Conservation (phyloP, 768 basidiomycete genomes). For the Boletus rex-veris region DNA sequence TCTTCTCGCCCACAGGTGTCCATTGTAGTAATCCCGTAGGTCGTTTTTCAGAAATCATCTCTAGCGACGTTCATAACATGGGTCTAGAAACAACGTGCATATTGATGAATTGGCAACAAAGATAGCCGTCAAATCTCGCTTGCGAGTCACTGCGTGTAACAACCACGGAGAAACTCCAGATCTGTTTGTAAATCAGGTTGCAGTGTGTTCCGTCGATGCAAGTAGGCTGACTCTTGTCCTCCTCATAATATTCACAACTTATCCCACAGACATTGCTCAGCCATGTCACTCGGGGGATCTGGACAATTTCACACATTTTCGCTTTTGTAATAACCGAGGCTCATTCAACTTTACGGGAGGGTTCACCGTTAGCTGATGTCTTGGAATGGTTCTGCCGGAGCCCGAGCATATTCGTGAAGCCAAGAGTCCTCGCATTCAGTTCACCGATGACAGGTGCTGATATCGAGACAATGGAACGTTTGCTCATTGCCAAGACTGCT, state of each 20-base stretch:
- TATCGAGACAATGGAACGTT: conserved; percentile 38
- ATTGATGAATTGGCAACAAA: conserved; percentile 14
- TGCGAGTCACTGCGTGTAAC: conserved; percentile 17
- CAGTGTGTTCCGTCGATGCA: conserved; percentile 42
- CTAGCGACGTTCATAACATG: background rate
- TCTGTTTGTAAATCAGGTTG: conserved; percentile 30
- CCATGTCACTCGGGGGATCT: conserved; percentile 34
- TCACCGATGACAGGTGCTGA: conserved; percentile 25
- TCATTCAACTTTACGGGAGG: conserved; percentile 35
- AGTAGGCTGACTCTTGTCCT: conserved; percentile 16
- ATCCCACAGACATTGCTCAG: conserved; percentile 38
- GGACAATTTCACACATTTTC: conserved; percentile 44
- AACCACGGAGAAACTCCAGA: conserved; percentile 13
- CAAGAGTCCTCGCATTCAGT: conserved; percentile 44
- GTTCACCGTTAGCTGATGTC: conserved; percentile 40
- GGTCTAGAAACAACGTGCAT: conserved; percentile 8
- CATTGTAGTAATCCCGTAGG: conserved; percentile 21
- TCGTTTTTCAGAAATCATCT: background rate
- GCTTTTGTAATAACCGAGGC: conserved; percentile 44
- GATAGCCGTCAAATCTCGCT: conserved; percentile 13
- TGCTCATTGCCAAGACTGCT: conserved; percentile 39
- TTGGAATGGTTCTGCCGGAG: conserved; percentile 45
- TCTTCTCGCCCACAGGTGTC: conserved; percentile 11
- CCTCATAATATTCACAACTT: conserved; percentile 1
- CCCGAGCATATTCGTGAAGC: conserved; percentile 34